These are phyloP conservation scores for Daldinia decipiens DNA, from an alignment of 495 filamentous ascomycete genomes.

Conservation along the genomic window DNA sequence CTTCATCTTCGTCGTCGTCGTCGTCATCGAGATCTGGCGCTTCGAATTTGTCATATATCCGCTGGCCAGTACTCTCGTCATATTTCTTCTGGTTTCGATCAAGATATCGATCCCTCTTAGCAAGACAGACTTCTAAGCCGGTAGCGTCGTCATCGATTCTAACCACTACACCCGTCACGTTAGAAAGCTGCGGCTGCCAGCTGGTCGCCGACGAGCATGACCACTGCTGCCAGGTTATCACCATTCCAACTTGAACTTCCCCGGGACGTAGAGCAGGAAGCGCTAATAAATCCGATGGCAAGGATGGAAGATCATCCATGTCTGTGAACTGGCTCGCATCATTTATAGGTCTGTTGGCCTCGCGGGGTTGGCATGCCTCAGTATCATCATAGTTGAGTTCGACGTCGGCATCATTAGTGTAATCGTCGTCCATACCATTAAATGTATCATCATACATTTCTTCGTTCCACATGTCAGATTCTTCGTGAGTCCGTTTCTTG, in stretches of 20 bases:
- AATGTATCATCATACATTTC: slow-evolving; percentile 41
- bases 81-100: slow-evolving; percentile 59
- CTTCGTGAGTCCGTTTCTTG: slow-evolving; percentile 65
- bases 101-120: slow-evolving; percentile 71
- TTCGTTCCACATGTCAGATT: slow-evolving; percentile 45
- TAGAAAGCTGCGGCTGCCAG: slow-evolving; percentile 79
- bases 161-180: slow-evolving; percentile 72
- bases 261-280: slow-evolving; percentile 65
- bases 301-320: slow-evolving; percentile 69
- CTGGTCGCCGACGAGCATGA: slow-evolving; percentile 76
- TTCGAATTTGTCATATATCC: slow-evolving; percentile 62
- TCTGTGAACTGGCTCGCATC: slow-evolving; percentile 50
- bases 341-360: slow-evolving; percentile 41
- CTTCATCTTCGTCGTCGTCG: slow-evolving; percentile 50
- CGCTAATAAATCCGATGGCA: slow-evolving; percentile 70
- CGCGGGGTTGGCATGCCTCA: slow-evolving; percentile 43
- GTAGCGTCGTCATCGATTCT: slow-evolving; percentile 56
- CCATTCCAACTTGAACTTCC: slow-evolving; percentile 67
- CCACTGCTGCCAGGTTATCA: slow-evolving; percentile 83
- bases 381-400: slow-evolving; percentile 65
- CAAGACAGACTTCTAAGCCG: slow-evolving; percentile 69
- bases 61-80: slow-evolving; percentile 53
- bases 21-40: slow-evolving; percentile 50
- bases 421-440: slow-evolving; percentile 46
- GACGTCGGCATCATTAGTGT: slow-evolving; percentile 46